Base-by-base conservation (phyloP, 805 yeast genomes). In the Wickerhamiella kurtzmanii region DNA sequence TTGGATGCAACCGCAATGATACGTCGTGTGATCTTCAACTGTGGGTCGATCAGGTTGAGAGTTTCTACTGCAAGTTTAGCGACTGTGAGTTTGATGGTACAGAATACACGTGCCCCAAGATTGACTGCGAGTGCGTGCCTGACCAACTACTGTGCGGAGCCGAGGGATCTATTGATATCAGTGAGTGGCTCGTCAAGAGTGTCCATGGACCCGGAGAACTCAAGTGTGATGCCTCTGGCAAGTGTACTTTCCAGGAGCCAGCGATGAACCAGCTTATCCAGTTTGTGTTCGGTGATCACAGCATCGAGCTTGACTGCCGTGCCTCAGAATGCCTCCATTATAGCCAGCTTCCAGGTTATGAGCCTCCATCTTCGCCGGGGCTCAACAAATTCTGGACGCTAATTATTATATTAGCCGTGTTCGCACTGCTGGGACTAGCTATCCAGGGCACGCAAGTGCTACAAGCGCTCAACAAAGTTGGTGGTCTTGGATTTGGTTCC, bases 171-270 rank as follows among this genome's bases (percentile, higher is more conserved):
- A 87, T 92, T 54, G 96, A 92, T 64, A 84, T 92, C 25, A 80
- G 94, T 1, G 97, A 89, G 47, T 92, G 94, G 63, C 70, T 92
- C 50, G 77, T 87, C 1, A 92, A 88, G 60, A 83, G 95, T 3
- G 87, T 92, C 50, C 69, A 68, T 36, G 98, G 98, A 1, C 98
- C 98, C 0, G 98, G 95, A 28, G 88, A 82, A 52, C 87, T 92
- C 58, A 66, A 77, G 2, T 92, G 98, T 66, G 84, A 86, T 61
- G 62, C 65, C 4, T 61, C 73, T 15, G 75, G 71, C 38, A 64
- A 70, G 41, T 92, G 98, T 66, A 70, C 70, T 42, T 92, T 92
- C 58, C 80, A 89, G 2, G 98, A 92, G 60, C 97, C 98, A 41
- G 80, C 92, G 46, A 89, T 92, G 96, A 84, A 92, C 65, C 94